Evolutionary conservation across 1,139 yeast genomes (phyloP).

Genomic region (Insectozyma bohioensis): DNA sequence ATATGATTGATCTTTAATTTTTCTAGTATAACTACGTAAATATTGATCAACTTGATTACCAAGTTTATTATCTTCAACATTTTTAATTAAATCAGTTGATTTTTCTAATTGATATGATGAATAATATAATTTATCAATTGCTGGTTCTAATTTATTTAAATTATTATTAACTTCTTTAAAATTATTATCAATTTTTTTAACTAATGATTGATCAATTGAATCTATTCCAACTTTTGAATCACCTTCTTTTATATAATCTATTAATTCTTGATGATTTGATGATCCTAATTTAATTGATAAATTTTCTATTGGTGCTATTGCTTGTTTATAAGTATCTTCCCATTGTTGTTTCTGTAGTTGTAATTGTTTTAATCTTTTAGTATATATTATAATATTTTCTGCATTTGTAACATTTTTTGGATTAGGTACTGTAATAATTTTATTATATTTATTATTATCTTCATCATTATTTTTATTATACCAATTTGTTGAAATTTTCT

Average conservation of each 20-base stretch:
- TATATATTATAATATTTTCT: slow-evolving; percentile 45
- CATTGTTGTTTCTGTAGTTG: slow-evolving; percentile 50
- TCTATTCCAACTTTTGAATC: slow-evolving; percentile 6
- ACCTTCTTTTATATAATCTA: slow-evolving; percentile 5
- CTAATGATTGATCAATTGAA: slow-evolving; percentile 11
- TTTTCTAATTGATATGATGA: slow-evolving; percentile 23
- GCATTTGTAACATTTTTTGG: slow-evolving; percentile 54
- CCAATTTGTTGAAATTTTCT: slow-evolving; percentile 67
- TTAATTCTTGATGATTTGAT: neutral
- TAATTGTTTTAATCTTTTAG: slow-evolving; percentile 43
- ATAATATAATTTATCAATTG: slow-evolving; percentile 24
- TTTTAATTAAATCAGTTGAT: slow-evolving; percentile 21
- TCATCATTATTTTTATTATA: slow-evolving; percentile 44
- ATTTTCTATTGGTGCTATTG: slow-evolving; percentile 21
- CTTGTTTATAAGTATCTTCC: slow-evolving; percentile 32
- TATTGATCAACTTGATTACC: slow-evolving; percentile 20
- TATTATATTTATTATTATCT: slow-evolving; percentile 17
- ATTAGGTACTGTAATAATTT: slow-evolving; percentile 47
- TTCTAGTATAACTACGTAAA: too few species aligned
- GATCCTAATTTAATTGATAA: slow-evolving; percentile 13
- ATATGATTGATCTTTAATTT: too few species aligned
- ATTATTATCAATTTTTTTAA: slow-evolving; percentile 12
- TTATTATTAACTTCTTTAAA: slow-evolving; percentile 16
- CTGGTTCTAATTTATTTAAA: slow-evolving; percentile 17
- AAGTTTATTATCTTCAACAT: slow-evolving; percentile 17